Evolutionary conservation across 2,329 filamentous ascomycete species (phyloP).

Genomic region (Diaporthe vaccinii): DNA sequence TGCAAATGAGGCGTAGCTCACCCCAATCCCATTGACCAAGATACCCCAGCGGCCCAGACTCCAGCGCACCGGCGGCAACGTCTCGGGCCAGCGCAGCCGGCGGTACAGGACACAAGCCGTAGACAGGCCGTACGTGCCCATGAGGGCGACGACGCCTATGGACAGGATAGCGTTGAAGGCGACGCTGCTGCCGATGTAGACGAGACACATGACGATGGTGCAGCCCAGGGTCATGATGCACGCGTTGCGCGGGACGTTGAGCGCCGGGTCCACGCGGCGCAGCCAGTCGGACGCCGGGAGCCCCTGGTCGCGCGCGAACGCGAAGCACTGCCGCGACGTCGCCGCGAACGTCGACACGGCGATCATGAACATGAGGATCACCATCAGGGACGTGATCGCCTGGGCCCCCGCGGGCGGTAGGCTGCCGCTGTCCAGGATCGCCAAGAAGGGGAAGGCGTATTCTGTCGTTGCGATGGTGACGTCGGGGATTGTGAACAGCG

Average conservation of each 20-base stretch:
- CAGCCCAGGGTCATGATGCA: not conserved
- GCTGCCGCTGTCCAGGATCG: conserved; percentile 63
- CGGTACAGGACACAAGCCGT: conserved; percentile 58
- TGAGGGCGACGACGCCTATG: conserved; percentile 62
- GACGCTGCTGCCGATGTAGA: conserved; percentile 16
- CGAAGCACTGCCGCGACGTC: conserved; percentile 70
- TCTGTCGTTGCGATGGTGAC: conserved; percentile 55
- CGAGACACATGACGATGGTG: conserved; percentile 4
- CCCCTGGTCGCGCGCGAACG: conserved; percentile 62
- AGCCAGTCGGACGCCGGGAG: conserved; percentile 57
- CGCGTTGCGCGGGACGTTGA: conserved; percentile 18
- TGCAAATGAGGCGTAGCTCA: conserved; percentile 59
- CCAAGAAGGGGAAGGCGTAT: conserved; percentile 72
- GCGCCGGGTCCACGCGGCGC: conserved; percentile 44
- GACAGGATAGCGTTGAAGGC: conserved; percentile 50
- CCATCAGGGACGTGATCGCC: conserved; percentile 63
- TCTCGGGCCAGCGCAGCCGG: conserved; percentile 51
- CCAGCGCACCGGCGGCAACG: conserved; percentile 56
- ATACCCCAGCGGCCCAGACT: conserved; percentile 58
- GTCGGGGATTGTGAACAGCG: not conserved
- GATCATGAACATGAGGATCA: conserved; percentile 62
- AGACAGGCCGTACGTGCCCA: conserved; percentile 65
- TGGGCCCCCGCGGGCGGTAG: conserved; percentile 50
- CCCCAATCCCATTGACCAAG: conserved; percentile 56
- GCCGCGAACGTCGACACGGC: conserved; percentile 69